Base-by-base conservation (phyloP, 495 filamentous ascomycete genomes). In the Chlorociboria aeruginascens region DNA sequence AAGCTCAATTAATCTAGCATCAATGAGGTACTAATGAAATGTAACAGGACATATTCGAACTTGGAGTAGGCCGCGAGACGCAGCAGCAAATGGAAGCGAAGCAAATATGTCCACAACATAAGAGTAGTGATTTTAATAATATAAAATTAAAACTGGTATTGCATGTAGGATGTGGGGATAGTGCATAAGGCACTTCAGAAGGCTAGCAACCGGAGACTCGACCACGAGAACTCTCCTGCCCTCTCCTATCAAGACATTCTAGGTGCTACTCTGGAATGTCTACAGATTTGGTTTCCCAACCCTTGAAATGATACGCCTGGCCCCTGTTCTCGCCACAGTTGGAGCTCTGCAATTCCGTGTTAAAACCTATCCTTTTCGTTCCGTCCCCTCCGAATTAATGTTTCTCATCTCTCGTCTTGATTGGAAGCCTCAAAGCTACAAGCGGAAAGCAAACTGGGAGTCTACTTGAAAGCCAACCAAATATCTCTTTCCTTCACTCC, bases 11-110 rank as follows among this genome's bases (percentile, higher is more conserved):
- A 3, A 29, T n/a, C 30, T 10, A 17, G 13, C 7, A 3, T 46
- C 10, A 33, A 31, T 29, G 10, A 12, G 13, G 16, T 49, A 10
- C 4, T 33, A 28, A 33, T 17, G 10, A 32, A 46, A 49, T 46
- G 41, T 43, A 38, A 32, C 52, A 89, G 89, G 89, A 13, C 89
- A 95, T 64, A 80, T 95, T 56, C 78, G 85, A 49, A 89, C 86
- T 28, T 96, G 87, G 87, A 76, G 82, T 55, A 77, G 89, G 35
- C 89, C 89, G 11, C 73, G 69, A 48, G 81, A 85, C 63, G 72
- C 67, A 63, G 73, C 67, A 46, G 67, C 71, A 32, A 67, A 65
- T 40, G 30, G 46, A 33, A 55, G 52, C 38, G 46, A 58, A 32
- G 39, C 40, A 14, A 46, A n/a, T 39, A 14, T 39, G 7, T n/a